Base-by-base conservation (phyloP, 352 stramenopile genomes). In the Pilasporangium apinafurcum region DNA sequence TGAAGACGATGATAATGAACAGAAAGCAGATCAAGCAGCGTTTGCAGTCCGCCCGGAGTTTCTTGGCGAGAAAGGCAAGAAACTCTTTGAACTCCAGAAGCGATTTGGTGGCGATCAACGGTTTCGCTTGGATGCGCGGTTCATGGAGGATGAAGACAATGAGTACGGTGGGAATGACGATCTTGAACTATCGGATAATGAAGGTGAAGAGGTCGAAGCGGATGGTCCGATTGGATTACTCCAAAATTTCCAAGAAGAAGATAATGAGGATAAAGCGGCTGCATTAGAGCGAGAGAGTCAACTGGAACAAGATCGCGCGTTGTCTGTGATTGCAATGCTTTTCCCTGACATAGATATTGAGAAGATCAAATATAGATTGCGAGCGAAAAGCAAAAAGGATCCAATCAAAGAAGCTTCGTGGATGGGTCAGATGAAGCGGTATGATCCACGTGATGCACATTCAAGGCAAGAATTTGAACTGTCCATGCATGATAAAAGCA, bases 51-150 rank as follows among this genome's bases (percentile, higher is more conserved):
- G 78, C 17, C 78, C 75, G 2, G 78, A 91, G 51, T 91, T 91
- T 37, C 44, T 84, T 5, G 78, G 78, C 8, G 67, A 73, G 41
- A 63, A 63, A 14, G 78, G 78, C 45, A 82, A 82, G 45, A 74
- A 81, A 47, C 44, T 91, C 29, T 91, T 91, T 48, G 78, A 91
- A 54, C 62, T 91, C 62, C 78, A 91, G 42, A 91, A 88, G 45
- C 71, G 73, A 2, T 91, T 87, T 41, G 68, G 70, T 32, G 75
- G 78, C 13, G 78, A 91, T 47, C 61, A 83, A 55, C 78, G 78
- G 36, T 91, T 91, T 58, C 72, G 73, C 29, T 59, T 91, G 39
- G 78, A 91, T 45, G 71, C 69, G 16, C 75, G 78, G 3, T 91
- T 91, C 56, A 66, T 87, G 29, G 77, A 86, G 26, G 57, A 77